Evolutionary conservation across 2,329 filamentous ascomycete genomes (phyloP), one percentile per base, ranked within the genome.

Genomic region (Metarhizium humberi): DNA sequence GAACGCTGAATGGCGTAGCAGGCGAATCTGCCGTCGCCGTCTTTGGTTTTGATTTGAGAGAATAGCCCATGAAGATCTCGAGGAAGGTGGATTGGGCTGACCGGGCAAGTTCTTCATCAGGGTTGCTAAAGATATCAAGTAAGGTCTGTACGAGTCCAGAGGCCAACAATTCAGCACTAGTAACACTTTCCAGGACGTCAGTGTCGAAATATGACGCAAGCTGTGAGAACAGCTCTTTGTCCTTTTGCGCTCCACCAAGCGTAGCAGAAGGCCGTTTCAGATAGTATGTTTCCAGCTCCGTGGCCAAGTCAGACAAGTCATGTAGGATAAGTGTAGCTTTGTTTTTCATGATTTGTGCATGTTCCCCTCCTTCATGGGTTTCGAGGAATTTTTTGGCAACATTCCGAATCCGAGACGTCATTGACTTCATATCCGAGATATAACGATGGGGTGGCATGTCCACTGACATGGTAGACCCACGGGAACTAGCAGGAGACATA

Each of bases 161-260:
- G 34, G 89, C 90, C 53, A 97, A 81, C 36, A 99, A 76, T 68
- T 99, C 94, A 50, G 92, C 92, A 70, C 94, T 99, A 0, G 94
- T 99, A 53, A 96, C 92, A 67, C 90, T 95, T 66, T 96, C 88
- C 54, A 96, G 72, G 1, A 94, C 87, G 70, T 96, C 89, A 0
- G 87, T 85, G 64, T 95, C 87, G 63, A 99, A 99, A 66, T 94
- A 92, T 3, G 81, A 80, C 0, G 91, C 90, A 56, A 99, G 75
- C 52, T 80, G 82, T 36, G 78, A 75, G 71, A 97, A 97, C 0
- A 96, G 75, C 2, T 78, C 73, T 36, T 78, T 75, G 11, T 88
- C 90, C 45, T 80, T 72, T 20, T 58, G 40, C 7, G 46, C 51
- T 6, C 47, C 49, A 4, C 72, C 67, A 11, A 76, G 63, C 47